Base-by-base conservation (phyloP, 805 yeast genomes). In the Candida ipomoeae region DNA sequence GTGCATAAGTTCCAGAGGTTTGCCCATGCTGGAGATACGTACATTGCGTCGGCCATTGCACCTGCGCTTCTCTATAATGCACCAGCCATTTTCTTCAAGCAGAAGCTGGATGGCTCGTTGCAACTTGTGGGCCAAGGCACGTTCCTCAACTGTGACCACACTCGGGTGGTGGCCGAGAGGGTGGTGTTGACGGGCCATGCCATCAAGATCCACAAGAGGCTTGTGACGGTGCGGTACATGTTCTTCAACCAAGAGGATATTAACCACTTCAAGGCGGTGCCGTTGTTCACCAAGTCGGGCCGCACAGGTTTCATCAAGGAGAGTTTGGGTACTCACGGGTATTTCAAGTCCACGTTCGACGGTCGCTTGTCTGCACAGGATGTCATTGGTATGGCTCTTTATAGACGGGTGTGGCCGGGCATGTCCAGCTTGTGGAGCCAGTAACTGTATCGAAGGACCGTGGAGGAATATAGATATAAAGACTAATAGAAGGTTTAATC, bases 251-350 rank as follows among this genome's bases (percentile, higher is more conserved):
- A 88, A 10, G 89, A 87, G 44, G 99, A 94, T 65, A 87, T 95
- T 57, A 81, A 80, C 57, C 87, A 87, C 82, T 94, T 85, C 79
- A 88, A 87, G 70, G 85, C 91, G 4, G 86, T 94, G 58, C 98
- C 98, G 40, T 73, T 94, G 53, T 94, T 89, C 69, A 91, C 98
- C 39, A 89, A 88, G 67, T 79, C 84, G 61, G 99, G 99, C 46
- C 83, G 97, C 68, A 78, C 90, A 18, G 99, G 99, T 49, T 87
- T 87, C 68, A 92, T 95, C 66, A 92, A 89, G 69, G 97, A 92
- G 67, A 82, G 91, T 64, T 77, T 94, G 74, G 99, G 99, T 71
- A 94, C 99, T 1, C 99, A 94, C 66, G 99, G 99, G 55, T 89
- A 92, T 74, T 91, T 86, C 81, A 94, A 94, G 73, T 96, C 97